A percentile compares a stretch with the other conserved stretches of the same genome.
Conservation (phyloP, 441 rosid genomes). For the Dalechampia spathulata region DNA sequence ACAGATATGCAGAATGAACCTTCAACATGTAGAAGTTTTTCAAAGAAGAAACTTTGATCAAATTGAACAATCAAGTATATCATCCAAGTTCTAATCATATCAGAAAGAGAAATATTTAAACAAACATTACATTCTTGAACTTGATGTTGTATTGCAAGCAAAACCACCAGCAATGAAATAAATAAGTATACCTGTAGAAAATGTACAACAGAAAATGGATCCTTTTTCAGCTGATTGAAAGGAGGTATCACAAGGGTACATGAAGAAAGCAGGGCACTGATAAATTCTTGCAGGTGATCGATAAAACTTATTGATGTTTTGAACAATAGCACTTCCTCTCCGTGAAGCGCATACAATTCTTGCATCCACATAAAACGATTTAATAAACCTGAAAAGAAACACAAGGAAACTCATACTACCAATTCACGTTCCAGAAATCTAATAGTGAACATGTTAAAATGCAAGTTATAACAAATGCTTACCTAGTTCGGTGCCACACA, state of each 20-base stretch:
- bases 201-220: constrained; percentile 41
- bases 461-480: constrained; percentile 4
- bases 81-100: not conserved
- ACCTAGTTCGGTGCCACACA: constrained; percentile 92
- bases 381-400: constrained; percentile 51
- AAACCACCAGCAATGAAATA: not conserved
- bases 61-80: not conserved
- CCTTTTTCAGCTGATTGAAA: constrained; percentile 35
- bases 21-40: not conserved
- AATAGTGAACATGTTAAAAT: not conserved
- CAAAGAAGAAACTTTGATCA: not conserved
- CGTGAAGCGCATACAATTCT: constrained; percentile 54
- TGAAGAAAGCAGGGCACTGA: constrained; percentile 55
- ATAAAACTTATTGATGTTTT: constrained; percentile 86
- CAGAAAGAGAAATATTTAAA: not conserved
- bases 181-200: constrained; percentile 55
- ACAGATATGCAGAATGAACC: not conserved
- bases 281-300: constrained; percentile 92
- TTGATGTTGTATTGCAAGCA: not conserved
- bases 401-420: constrained; percentile 15
- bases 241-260: constrained; percentile 72
- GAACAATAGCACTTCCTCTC: constrained; percentile 55
- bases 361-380: constrained; percentile 95
- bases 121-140: not conserved
- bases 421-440: constrained; percentile 6